A percentile compares a stretch with the other conserved stretches of the same genome.
phyloP scores from a whole-genome alignment of 2,329 filamentous ascomycete genomes.

The Aureobasidium sp. region DNA sequence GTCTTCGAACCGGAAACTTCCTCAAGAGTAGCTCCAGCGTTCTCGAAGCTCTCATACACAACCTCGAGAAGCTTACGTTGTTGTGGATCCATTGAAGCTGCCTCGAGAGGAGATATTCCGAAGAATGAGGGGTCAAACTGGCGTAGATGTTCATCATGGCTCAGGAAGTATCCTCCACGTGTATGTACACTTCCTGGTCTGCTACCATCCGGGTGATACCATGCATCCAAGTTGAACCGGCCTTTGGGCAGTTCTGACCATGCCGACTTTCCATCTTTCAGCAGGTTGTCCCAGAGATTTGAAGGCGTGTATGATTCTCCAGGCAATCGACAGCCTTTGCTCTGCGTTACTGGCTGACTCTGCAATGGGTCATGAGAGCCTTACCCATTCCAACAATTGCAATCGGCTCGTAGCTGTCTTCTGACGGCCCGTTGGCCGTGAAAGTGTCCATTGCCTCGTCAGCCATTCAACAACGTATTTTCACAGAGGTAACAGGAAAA shows the following conservation, averaged over 20 bases:
- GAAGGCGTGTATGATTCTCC: constrained; percentile 27
- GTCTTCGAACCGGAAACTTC: not conserved
- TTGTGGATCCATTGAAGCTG: constrained; percentile 36
- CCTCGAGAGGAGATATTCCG: constrained; percentile 20
- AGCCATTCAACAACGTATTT: too few species aligned
- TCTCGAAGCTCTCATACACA: constrained; percentile 35
- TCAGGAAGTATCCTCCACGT: constrained; percentile 18
- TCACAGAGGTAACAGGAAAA: not conserved
- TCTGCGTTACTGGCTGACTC: not conserved
- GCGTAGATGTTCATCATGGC: constrained; percentile 20
- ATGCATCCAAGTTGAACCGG: constrained; percentile 19
- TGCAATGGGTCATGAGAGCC: not conserved
- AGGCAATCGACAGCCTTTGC: constrained; percentile 37
- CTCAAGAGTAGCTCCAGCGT: not conserved
- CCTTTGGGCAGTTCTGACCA: constrained; percentile 21
- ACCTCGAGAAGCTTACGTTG: constrained; percentile 34
- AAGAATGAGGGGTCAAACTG: constrained; percentile 25
- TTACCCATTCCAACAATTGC: constrained; percentile 36
- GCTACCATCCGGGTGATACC: constrained; percentile 20
- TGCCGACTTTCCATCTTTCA: constrained; percentile 2
- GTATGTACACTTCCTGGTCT: constrained; percentile 3
- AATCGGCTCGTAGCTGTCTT: constrained; percentile 28
- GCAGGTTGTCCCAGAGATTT: constrained; percentile 15
- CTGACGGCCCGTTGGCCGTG: not conserved
- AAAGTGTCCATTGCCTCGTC: not conserved